Base-by-base conservation (phyloP, 305 asterid genomes). In the Fraxinus floribunda region DNA sequence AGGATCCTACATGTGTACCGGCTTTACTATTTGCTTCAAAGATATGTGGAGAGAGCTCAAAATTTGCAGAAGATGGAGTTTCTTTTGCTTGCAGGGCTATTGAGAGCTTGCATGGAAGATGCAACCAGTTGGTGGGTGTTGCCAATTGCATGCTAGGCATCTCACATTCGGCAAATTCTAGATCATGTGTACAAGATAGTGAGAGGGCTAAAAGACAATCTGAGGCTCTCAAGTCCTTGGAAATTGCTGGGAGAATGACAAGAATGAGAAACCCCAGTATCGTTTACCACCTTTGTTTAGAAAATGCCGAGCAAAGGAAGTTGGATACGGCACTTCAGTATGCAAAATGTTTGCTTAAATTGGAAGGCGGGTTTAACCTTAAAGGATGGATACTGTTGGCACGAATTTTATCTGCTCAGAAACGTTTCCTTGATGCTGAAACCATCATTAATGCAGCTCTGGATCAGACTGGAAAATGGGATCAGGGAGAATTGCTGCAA, bases 401-500 rank as follows among this genome's bases (percentile, higher is more conserved):
- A 91, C 94, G 90, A 60, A 88, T 91, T 81, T 90, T 94, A 85
- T 96, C 99, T 52, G 97, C 98, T 83, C 91, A 92, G 83, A 94
- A 90, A 87, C 88, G 86, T 78, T 96, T 82, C 87, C 70, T n/a
- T 35, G 91, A 92, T 82, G 97, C 97, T 80, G 94, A 91, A 87
- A 90, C 75, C 34, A 80, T 93, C 76, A 84, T 92, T 68, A 87
- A 90, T 82, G 94, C 89, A 11, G 97, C 95, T 82, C 80, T 96
- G 41, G 97, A 91, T 66, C 98, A 94, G 90, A 91, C 94, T 73
- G 98, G 97, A 68, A 86, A 89, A 78, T 96, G 99, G 98, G 94
- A 92, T 80, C 98, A 87, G 80, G 94, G 94, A 83, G 95, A 90
- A 83, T 78, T 96, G 85, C 86, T 96, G 86, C 90, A 94, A 87